Percentiles rank a stretch among this genome's conserved stretches.
Evolutionary conservation across 495 filamentous ascomycete genomes (phyloP).

Genomic region (Penicillium antarcticum): DNA sequence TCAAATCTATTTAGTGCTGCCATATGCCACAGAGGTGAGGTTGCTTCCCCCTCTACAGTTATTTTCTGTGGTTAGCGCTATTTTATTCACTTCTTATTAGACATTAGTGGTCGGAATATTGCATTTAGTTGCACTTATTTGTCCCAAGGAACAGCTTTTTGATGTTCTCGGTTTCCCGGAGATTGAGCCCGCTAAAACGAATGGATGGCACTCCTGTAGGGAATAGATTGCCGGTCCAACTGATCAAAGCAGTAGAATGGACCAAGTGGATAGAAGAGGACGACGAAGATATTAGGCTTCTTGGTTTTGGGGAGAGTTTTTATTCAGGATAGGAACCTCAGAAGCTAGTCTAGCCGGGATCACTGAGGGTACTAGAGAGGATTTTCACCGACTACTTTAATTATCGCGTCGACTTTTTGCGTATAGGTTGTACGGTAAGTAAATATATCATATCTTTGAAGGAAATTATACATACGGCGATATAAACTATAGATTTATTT

Average conservation of each 20-base stretch:
- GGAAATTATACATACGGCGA: no score
- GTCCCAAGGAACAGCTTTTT: conserved; percentile 20
- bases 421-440: conserved; percentile 35
- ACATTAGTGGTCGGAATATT: conserved; percentile 17
- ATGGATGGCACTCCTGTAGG: conserved; percentile 26
- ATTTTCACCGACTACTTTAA: conserved; percentile 38
- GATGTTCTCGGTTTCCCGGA: conserved; percentile 29
- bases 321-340: conserved; percentile 20
- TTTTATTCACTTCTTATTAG: conserved; percentile 12
- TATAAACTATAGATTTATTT: conserved; percentile 19
- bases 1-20: conserved; percentile 27
- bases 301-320: conserved; percentile 40
- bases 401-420: conserved; percentile 40
- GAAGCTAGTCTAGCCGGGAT: conserved; percentile 29
- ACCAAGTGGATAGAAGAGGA: conserved; percentile 34
- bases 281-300: conserved; percentile 34
- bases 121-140: conserved; percentile 15
- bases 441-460: conserved; percentile 1
- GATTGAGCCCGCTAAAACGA: conserved; percentile 19
- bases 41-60: neutral
- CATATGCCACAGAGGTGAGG: conserved; percentile 31
- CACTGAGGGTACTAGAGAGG: conserved; percentile 34
- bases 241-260: conserved; percentile 34
- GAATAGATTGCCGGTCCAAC: conserved; percentile 26
- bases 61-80: neutral